Conservation (phyloP, 495 filamentous ascomycete species). For the Aspergillus heteromorphus region DNA sequence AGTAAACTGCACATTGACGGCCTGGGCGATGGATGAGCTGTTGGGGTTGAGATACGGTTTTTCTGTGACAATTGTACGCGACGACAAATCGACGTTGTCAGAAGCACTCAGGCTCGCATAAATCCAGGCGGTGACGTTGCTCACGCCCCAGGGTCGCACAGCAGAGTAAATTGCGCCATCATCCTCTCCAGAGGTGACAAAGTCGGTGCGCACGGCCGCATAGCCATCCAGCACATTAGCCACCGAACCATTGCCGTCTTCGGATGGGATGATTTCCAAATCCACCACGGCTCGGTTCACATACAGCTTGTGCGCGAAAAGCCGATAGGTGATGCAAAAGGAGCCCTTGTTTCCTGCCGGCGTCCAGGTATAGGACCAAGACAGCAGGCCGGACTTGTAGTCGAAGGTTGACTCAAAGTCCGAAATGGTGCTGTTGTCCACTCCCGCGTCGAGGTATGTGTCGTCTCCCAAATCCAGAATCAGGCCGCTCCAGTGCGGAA, state of each 20-base stretch:
- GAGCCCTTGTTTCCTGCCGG: constrained; percentile 45
- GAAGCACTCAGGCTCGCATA: constrained; percentile 47
- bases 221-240: constrained; percentile 56
- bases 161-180: constrained; percentile 50
- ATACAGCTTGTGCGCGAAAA: constrained; percentile 57
- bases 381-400: constrained; percentile 55
- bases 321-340: constrained; percentile 52
- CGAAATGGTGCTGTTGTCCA: constrained; percentile 53
- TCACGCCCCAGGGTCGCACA: constrained; percentile 50
- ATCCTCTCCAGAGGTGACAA: constrained; percentile 46
- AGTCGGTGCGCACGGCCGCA: constrained; percentile 53
- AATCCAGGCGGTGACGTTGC: constrained; percentile 54
- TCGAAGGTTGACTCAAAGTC: constrained; percentile 59
- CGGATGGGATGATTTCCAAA: constrained; percentile 46
- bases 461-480: constrained; percentile 52
- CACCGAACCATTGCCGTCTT: constrained; percentile 43
- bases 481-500: constrained; percentile 65
- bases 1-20: constrained; percentile 43
- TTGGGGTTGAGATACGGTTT: constrained; percentile 48
- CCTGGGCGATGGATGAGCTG: constrained; percentile 56
- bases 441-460: constrained; percentile 55
- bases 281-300: constrained; percentile 60
- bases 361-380: constrained; percentile 64
- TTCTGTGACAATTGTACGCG: constrained; percentile 34
- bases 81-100: constrained; percentile 40